These are phyloP conservation scores for Mucor velutinosus DNA, from an alignment of 371 early-diverging fungal genomes.

Conservation along the genomic window DNA sequence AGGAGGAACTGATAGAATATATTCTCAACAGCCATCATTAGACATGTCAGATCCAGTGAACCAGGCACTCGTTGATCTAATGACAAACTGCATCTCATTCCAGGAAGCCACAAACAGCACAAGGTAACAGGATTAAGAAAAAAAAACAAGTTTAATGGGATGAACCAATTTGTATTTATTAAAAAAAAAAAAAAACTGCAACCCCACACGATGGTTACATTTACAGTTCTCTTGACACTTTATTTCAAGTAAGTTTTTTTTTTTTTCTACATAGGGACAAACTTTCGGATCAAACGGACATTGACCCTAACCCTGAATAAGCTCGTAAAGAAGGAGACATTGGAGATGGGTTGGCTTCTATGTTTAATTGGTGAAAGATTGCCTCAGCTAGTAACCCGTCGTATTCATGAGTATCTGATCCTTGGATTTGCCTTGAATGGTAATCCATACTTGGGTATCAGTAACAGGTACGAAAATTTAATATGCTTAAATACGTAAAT, in stretches of 20 bases:
- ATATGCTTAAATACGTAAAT: constrained; percentile 1
- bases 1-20: not conserved
- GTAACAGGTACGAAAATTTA: constrained; percentile 12
- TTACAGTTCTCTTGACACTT: constrained; percentile 14
- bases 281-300: not conserved
- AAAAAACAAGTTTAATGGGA: not conserved
- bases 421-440: constrained; percentile 20
- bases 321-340: constrained; percentile 13
- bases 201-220: not conserved
- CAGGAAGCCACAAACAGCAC: constrained; percentile 30
- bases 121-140: constrained; percentile 19
- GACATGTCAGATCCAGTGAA: constrained; percentile 33
- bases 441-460: constrained; percentile 30
- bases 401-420: constrained; percentile 34
- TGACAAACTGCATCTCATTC: constrained; percentile 34
- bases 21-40: constrained; percentile 5
- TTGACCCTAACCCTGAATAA: not conserved
- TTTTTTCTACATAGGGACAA: not conserved
- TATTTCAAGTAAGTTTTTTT: constrained; percentile 19
- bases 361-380: constrained; percentile 31
- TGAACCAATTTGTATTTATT: constrained; percentile 1
- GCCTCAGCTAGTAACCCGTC: constrained; percentile 22
- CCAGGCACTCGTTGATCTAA: constrained; percentile 29
- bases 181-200: not conserved
- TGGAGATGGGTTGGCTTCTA: constrained; percentile 30